Base-by-base conservation (phyloP, 257 asterid genomes). In the Thymus quinquecostatus region DNA sequence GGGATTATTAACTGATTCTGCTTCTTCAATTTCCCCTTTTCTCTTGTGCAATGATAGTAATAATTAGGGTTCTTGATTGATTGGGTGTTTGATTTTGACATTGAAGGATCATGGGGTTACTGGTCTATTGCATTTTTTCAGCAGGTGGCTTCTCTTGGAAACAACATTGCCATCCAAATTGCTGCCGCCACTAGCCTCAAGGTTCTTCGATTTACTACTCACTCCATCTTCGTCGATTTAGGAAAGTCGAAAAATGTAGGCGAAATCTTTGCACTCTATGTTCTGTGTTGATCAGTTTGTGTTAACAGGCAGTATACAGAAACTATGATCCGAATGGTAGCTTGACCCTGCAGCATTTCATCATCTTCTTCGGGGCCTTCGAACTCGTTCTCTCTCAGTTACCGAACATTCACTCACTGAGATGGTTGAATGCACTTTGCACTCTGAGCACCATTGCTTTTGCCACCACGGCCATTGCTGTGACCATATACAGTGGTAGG, bases 81-180 rank as follows among this genome's bases (percentile, higher is more conserved):
- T 77, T 59, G 55, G 27, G 13, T 51, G 30, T 64, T 13, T 79
- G 55, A 36, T 60, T 70, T 65, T 8, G 70, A 69, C 67, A 47
- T 70, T 84, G 84, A 82, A 86, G 92, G 92, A 51, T 75, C 82
- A 47, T 82, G 87, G 86, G 92, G 89, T 80, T 86, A 84, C 89
- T 86, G 92, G 92, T 84, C 85, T 66, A 69, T 86, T 61, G 92
- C 92, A 66, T 78, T 84, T 80, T 86, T 86, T 55, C 92, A 84
- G 82, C 92, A 86, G 78, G 89, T 86, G 77, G 92, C 92, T 76
- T 82, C 92, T 2, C 60, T 86, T 7, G 92, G 92, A 67, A 86
- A 86, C 68, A 86, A 86, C 63, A 82, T 86, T 63, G 89, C 92
- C 58, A 80, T 86, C 60, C 89, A 86, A 76, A 86, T 86, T 59